These are phyloP conservation scores for Eruca vesicaria DNA, from an alignment of 441 rosid genomes.

Conservation along the genomic window DNA sequence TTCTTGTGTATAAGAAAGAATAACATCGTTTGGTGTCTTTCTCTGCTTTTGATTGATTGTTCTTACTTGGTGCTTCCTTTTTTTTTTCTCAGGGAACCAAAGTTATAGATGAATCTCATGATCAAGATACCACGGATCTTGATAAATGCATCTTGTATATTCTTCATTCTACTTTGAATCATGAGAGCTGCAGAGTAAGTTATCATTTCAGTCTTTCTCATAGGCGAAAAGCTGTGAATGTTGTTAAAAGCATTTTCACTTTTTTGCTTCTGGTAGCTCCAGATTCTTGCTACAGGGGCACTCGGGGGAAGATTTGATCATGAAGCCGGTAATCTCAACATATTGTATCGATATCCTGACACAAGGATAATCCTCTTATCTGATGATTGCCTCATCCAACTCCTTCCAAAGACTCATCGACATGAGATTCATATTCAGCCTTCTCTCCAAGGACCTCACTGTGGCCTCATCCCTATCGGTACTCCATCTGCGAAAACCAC, in stretches of 20 bases:
- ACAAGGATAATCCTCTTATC: constrained; percentile 63
- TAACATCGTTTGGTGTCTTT: too few species aligned
- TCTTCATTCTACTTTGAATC: constrained; percentile 15
- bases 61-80: not conserved
- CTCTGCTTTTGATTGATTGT: too few species aligned
- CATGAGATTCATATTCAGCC: constrained; percentile 65
- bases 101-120: constrained; percentile 70
- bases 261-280: constrained; percentile 47
- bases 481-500: constrained; percentile 65
- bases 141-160: constrained; percentile 72
- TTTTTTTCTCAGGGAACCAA: constrained; percentile 63
- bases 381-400: constrained; percentile 73
- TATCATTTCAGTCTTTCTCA: too few species aligned
- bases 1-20: not conserved
- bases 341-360: constrained; percentile 57
- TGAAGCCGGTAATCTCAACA: constrained; percentile 86
- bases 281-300: constrained; percentile 88
- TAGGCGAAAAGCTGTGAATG: too few species aligned
- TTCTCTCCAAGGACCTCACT: constrained; percentile 74
- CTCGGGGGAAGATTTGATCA: constrained; percentile 98
- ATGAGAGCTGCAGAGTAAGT: too few species aligned
- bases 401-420: constrained; percentile 66
- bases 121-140: constrained; percentile 95
- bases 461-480: constrained; percentile 90
- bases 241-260: not conserved